Percentiles rank a stretch among this genome's conserved stretches.
phyloP scores from a whole-genome alignment of 192 early-diverging fungal species.

The Umbelopsis sp. region DNA sequence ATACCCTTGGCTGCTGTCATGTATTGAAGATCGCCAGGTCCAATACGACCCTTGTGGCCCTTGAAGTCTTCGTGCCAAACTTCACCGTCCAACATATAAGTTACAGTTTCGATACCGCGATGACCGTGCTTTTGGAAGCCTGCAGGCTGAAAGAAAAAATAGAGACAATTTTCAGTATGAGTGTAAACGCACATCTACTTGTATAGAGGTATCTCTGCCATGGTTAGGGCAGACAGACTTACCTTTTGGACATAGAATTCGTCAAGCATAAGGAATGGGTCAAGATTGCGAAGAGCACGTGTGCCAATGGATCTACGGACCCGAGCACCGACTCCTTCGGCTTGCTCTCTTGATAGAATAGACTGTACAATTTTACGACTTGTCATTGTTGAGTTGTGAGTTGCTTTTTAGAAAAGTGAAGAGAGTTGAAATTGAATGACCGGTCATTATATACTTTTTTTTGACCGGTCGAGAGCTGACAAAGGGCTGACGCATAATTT shows the following conservation, averaged over 20 bases:
- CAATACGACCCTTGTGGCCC: conserved; percentile 70
- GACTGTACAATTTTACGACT: conserved; percentile 45
- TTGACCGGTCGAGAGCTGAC: neutral
- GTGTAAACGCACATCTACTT: too few species aligned
- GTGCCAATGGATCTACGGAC: conserved; percentile 81
- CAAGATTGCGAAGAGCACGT: conserved; percentile 66
- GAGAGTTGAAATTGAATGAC: neutral
- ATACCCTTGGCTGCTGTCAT: conserved; percentile 59
- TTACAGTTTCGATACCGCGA: conserved; percentile 83
- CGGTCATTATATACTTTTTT: neutral
- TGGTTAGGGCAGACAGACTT: conserved; percentile 38
- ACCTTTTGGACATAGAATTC: conserved; percentile 48
- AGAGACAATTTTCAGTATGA: too few species aligned
- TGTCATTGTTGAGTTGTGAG: conserved; percentile 23
- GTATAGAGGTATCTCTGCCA: too few species aligned
- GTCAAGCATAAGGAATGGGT: conserved; percentile 93
- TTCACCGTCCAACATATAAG: conserved; percentile 69
- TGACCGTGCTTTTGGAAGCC: conserved; percentile 74
- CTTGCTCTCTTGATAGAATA: conserved; percentile 51
- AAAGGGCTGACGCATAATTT: neutral
- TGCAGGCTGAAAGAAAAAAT: too few species aligned
- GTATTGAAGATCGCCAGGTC: conserved; percentile 73
- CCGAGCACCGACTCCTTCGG: conserved; percentile 81
- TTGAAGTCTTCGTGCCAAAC: conserved; percentile 78
- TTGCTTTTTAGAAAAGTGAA: neutral